phyloP scores from a whole-genome alignment of 257 asterid species.

The Jaltomata sinuosa region DNA sequence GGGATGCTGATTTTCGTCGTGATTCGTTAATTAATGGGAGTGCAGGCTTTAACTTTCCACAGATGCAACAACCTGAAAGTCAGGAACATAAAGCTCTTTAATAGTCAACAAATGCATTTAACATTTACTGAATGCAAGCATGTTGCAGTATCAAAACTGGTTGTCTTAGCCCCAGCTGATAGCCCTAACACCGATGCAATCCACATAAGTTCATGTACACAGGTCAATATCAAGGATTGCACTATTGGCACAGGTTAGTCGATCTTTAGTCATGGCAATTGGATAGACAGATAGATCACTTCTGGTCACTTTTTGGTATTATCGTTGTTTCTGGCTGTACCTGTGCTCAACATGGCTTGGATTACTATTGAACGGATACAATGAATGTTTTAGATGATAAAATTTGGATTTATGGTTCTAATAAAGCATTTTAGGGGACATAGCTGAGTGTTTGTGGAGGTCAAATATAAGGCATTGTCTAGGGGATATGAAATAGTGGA shows the following conservation, averaged over 20 bases:
- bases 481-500: neutral
- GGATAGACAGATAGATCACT: neutral
- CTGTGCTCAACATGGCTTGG: neutral
- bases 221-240: conserved; percentile 38
- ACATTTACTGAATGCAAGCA: conserved; percentile 39
- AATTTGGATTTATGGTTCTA: neutral
- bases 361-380: neutral
- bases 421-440: neutral
- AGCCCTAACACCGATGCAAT: conserved; percentile 96
- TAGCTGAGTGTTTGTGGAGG: neutral
- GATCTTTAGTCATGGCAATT: neutral
- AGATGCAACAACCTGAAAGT: conserved; percentile 63
- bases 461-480: neutral
- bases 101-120: conserved; percentile 74
- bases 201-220: conserved; percentile 64
- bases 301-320: neutral
- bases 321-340: neutral
- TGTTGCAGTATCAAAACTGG: conserved; percentile 38
- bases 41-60: conserved; percentile 85
- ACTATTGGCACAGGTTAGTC: conserved; percentile 54
- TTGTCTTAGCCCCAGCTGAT: conserved; percentile 47
- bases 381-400: neutral
- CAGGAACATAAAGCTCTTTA: conserved; percentile 27
- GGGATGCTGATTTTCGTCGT: neutral
- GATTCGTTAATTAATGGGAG: neutral